These are phyloP conservation scores for Malassezia yamatoensis DNA, from an alignment of 1,284 basidiomycete genomes.

Conservation along the genomic window DNA sequence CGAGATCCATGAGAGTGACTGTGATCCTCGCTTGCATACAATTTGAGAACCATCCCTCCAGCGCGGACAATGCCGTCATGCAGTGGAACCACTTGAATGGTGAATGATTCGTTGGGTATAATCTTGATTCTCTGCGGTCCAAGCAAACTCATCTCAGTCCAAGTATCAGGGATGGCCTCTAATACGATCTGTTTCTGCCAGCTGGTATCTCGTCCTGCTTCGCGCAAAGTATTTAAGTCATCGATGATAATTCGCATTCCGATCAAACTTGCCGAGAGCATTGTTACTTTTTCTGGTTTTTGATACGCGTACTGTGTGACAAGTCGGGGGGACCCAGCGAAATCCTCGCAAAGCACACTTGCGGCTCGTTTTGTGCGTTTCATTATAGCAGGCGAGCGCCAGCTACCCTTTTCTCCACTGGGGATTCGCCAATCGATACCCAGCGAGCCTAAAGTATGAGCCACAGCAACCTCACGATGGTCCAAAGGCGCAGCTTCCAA, in stretches of 20 bases:
- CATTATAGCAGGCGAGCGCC: conserved; percentile 2
- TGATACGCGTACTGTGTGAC: neutral
- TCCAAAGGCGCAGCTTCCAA: neutral
- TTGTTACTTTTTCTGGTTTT: neutral
- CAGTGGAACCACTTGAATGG: neutral
- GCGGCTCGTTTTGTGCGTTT: neutral
- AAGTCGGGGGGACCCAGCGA: neutral
- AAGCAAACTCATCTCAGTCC: neutral
- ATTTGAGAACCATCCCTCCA: neutral
- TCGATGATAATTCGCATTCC: neutral
- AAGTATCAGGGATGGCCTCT: neutral
- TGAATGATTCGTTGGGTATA: neutral
- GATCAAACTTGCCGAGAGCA: neutral
- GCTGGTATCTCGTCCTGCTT: neutral
- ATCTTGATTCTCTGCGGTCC: neutral
- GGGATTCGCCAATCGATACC: conserved; percentile 14
- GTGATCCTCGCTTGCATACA: neutral
- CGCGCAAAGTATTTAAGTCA: neutral
- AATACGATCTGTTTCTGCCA: neutral
- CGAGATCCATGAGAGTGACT: neutral
- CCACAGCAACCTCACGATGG: neutral
- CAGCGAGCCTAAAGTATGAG: conserved; percentile 3
- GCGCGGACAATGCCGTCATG: neutral
- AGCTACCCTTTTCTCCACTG: neutral
- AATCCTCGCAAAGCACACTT: neutral